These are phyloP conservation scores for Chalciporus pseudorubinellus DNA, from an alignment of 768 basidiomycete genomes.

Conservation along the genomic window DNA sequence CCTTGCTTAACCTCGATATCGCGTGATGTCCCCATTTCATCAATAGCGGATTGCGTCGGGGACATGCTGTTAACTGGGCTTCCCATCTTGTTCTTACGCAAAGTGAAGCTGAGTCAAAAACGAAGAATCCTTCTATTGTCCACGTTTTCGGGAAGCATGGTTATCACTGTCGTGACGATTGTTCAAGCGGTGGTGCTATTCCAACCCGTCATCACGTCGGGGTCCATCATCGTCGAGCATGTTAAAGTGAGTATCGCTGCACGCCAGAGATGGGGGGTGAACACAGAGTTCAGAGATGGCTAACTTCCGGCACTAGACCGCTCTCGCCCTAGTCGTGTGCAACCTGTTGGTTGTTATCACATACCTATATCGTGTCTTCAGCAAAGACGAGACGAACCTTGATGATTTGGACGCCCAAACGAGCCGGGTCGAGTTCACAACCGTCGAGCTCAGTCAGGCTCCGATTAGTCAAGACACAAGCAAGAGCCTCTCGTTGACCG, in stretches of 20 bases:
- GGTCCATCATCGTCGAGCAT: conserved; percentile 20
- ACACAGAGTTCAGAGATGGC: background rate
- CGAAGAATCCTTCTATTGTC: conserved; percentile 19
- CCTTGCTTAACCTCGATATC: background rate
- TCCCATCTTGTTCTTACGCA: conserved; percentile 17
- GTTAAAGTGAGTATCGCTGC: conserved; percentile 13
- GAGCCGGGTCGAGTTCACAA: conserved; percentile 12
- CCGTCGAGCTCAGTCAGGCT: conserved; percentile 2
- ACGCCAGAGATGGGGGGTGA: too few species aligned
- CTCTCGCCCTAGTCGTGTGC: conserved; percentile 18
- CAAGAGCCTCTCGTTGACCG: background rate
- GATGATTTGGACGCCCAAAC: background rate
- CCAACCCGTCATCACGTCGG: background rate
- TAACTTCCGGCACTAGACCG: background rate
- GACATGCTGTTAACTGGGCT: conserved; percentile 22
- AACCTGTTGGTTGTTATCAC: conserved; percentile 23
- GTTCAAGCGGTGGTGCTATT: conserved; percentile 10
- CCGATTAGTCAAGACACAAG: conserved; percentile 2
- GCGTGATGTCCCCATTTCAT: background rate
- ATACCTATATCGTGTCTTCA: conserved; percentile 17
- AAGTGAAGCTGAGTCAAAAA: conserved; percentile 12
- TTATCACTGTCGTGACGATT: conserved; percentile 22
- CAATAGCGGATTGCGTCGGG: conserved; percentile 20
- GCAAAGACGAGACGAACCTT: background rate
- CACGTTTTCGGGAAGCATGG: conserved; percentile 20